Evolutionary conservation across 495 filamentous ascomycete species (phyloP).

Genomic region (Podospora tetraspora): DNA sequence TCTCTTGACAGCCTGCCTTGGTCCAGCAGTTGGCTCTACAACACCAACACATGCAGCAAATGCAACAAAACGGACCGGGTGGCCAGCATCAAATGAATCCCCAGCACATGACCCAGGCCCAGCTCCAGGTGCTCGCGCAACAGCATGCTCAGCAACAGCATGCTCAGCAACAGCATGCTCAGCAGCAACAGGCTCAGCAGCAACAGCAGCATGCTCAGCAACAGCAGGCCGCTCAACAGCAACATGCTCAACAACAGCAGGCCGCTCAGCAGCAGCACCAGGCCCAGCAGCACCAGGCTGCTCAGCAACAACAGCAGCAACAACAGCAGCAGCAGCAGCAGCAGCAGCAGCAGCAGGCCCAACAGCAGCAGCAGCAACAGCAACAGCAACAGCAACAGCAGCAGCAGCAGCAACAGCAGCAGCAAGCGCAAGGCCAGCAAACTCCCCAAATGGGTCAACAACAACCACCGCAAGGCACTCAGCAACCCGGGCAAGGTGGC

Average conservation of each 20-base stretch:
- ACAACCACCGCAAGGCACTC: conserved; percentile 33
- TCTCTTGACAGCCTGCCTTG: conserved; percentile 13
- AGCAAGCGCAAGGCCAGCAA: conserved; percentile 28
- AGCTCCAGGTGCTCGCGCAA: conserved; percentile 7
- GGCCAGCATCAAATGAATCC: conserved; percentile 42
- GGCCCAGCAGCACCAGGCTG: conserved; percentile 31
- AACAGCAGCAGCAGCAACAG: conserved; percentile 46
- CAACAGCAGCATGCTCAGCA: conserved; percentile 24
- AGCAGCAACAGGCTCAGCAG: conserved; percentile 36
- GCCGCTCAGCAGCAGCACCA: conserved; percentile 40
- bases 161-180: conserved; percentile 41
- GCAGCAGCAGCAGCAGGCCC: conserved; percentile 41
- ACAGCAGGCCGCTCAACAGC: conserved; percentile 19
- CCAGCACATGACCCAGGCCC: conserved; percentile 25
- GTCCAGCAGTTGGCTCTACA: conserved; percentile 29
- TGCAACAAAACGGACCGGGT: conserved; percentile 37
- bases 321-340: conserved; percentile 38
- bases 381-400: conserved; percentile 45
- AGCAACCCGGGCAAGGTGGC: conserved; percentile 35
- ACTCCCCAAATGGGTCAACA: conserved; percentile 26
- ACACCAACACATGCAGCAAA: conserved; percentile 42
- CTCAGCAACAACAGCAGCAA: conserved; percentile 46
- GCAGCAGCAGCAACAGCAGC: conserved; percentile 29
- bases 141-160: conserved; percentile 40
- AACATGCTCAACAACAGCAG: conserved; percentile 29